These are phyloP conservation scores for Xylariaceae sp. DNA, from an alignment of 2,329 filamentous ascomycete genomes.

Conservation along the genomic window DNA sequence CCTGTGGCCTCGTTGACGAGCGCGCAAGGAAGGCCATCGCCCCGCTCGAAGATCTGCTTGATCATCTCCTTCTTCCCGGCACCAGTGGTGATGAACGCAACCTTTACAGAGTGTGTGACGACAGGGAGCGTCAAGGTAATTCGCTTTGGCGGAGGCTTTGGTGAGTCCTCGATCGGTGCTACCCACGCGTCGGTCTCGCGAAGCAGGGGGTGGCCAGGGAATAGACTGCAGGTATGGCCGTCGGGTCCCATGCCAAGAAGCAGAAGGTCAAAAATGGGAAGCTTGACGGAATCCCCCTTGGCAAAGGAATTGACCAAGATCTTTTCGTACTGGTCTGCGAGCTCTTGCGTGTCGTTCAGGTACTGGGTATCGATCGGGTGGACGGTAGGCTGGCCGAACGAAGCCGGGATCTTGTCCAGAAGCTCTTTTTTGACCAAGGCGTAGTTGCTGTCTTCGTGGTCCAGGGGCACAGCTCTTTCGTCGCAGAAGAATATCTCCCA, in stretches of 20 bases:
- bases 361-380: slow-evolving; percentile 67
- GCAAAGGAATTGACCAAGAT: slow-evolving; percentile 81
- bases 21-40: slow-evolving; percentile 75
- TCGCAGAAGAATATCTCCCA: slow-evolving; percentile 99
- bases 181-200: slow-evolving; percentile 90
- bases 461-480: slow-evolving; percentile 88
- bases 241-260: slow-evolving; percentile 92
- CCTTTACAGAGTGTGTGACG: slow-evolving; percentile 76
- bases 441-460: slow-evolving; percentile 94
- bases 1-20: slow-evolving; percentile 81
- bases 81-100: slow-evolving; percentile 90
- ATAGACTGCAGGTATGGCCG: slow-evolving; percentile 94
- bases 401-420: slow-evolving; percentile 77
- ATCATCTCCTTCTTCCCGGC: slow-evolving; percentile 85
- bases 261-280: slow-evolving; percentile 92
- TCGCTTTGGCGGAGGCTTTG: slow-evolving; percentile 85
- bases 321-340: slow-evolving; percentile 92
- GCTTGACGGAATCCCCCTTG: slow-evolving; percentile 84
- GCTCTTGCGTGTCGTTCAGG: slow-evolving; percentile 78
- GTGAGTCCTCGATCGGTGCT: slow-evolving; percentile 84
- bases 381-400: slow-evolving; percentile 63
- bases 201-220: slow-evolving; percentile 83
- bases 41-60: slow-evolving; percentile 87
- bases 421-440: slow-evolving; percentile 80
- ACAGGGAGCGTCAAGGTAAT: slow-evolving; percentile 93